Percentiles rank a stretch among this genome's conserved stretches.
phyloP scores from a whole-genome alignment of 2,329 filamentous ascomycete genomes.

The Stemphylium vesicarium region DNA sequence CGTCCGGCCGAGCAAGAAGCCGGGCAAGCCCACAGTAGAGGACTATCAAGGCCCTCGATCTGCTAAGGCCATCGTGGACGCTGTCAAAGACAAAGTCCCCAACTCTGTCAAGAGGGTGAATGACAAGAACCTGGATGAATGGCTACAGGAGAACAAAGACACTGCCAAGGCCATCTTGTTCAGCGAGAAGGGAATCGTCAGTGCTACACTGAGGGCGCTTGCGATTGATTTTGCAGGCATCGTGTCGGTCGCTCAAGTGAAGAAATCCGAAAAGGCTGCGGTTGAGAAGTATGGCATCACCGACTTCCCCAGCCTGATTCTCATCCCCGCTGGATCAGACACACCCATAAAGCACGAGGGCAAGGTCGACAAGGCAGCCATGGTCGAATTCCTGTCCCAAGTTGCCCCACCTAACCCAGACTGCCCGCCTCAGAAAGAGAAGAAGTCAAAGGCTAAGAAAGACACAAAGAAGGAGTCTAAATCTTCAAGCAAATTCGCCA shows the following conservation, averaged over 20 bases:
- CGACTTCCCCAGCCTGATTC: conserved; percentile 79
- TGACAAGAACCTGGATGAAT: conserved; percentile 78
- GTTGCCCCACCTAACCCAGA: conserved; percentile 80
- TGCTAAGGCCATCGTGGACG: conserved; percentile 86
- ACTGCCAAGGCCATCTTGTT: conserved; percentile 88
- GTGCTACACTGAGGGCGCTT: conserved; percentile 79
- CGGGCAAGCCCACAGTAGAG: conserved; percentile 79
- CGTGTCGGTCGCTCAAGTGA: conserved; percentile 80
- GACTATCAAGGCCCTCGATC: conserved; percentile 86
- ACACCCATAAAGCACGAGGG: conserved; percentile 78
- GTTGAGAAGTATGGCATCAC: conserved; percentile 77
- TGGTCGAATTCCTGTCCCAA: conserved; percentile 83
- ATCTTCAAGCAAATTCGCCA: conserved; percentile 57
- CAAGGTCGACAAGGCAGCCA: conserved; percentile 81
- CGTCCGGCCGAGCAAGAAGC: conserved; percentile 81
- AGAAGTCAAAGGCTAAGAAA: conserved; percentile 52
- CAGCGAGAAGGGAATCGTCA: conserved; percentile 89
- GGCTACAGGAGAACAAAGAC: conserved; percentile 71
- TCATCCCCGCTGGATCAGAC: conserved; percentile 74
- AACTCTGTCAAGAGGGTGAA: conserved; percentile 85
- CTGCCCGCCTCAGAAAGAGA: conserved; percentile 61
- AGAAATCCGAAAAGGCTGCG: conserved; percentile 76
- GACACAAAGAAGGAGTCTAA: conserved; percentile 55
- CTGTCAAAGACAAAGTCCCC: conserved; percentile 84
- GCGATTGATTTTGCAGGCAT: conserved; percentile 89